A percentile compares a stretch with the other conserved stretches of the same genome.
Evolutionary conservation across 495 filamentous ascomycete genomes (phyloP).

Genomic region (Aspergillus heteromorphus): DNA sequence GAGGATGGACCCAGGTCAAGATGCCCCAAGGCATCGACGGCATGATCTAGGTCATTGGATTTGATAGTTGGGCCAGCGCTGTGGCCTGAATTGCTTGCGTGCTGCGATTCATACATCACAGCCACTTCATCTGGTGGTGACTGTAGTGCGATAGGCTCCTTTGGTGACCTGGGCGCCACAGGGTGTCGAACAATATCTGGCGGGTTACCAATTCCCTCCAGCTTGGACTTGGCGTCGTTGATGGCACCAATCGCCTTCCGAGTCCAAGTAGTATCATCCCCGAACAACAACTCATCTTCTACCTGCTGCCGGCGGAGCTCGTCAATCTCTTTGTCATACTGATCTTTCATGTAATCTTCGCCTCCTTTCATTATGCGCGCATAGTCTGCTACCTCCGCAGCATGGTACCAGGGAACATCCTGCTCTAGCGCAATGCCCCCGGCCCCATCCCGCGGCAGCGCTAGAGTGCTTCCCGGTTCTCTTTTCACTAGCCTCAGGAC

Average conservation of each 20-base stretch:
- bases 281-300: constrained; percentile 90
- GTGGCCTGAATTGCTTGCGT: constrained; percentile 40
- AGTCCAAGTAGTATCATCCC: constrained; percentile 88
- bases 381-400: constrained; percentile 90
- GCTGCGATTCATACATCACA: constrained; percentile 49
- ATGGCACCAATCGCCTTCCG: constrained; percentile 72
- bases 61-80: constrained; percentile 13
- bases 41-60: constrained; percentile 19
- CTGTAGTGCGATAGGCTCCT: constrained; percentile 45
- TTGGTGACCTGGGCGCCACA: constrained; percentile 37
- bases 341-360: constrained; percentile 74
- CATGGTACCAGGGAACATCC: constrained; percentile 89
- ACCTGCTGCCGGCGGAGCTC: constrained; percentile 68
- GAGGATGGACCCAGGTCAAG: constrained; percentile 18
- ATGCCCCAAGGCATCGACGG: constrained; percentile 26
- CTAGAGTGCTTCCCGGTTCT: constrained; percentile 72
- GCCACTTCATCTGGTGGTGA: constrained; percentile 41
- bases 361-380: constrained; percentile 93
- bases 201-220: constrained; percentile 66
- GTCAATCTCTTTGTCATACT: constrained; percentile 73
- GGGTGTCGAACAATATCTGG: constrained; percentile 51
- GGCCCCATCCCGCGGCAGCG: constrained; percentile 76
- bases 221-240: constrained; percentile 64
- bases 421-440: constrained; percentile 61
- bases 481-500: constrained; percentile 80